A percentile compares a stretch with the other conserved stretches of the same genome.
These are phyloP conservation scores for Phaseolus coccineus DNA, from an alignment of 331 rosid species.

Conservation along the genomic window DNA sequence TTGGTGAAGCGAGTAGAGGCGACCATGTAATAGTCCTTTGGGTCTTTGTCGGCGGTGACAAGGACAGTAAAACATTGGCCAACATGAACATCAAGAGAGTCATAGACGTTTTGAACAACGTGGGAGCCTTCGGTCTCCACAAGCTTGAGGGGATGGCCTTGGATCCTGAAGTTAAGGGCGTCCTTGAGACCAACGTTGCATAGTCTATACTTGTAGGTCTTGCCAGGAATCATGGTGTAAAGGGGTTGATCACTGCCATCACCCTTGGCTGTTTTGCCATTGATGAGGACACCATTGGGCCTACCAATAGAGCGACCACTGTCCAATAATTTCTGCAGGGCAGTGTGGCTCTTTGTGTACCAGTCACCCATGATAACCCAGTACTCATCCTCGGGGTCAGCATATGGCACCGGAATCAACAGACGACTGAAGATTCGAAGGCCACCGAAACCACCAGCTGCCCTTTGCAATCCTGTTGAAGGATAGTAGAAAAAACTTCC, in stretches of 20 bases:
- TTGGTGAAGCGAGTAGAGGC: constrained; percentile 79
- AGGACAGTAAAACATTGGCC: constrained; percentile 74
- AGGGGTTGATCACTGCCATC: constrained; percentile 63
- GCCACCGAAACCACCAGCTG: constrained; percentile 75
- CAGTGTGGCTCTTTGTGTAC: constrained; percentile 62
- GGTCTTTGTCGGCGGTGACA: constrained; percentile 55
- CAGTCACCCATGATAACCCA: constrained; percentile 74
- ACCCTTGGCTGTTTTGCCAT: constrained; percentile 64
- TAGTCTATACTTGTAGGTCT: constrained; percentile 70
- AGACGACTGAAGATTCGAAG: constrained; percentile 65
- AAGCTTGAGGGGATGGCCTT: constrained; percentile 47
- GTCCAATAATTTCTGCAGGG: constrained; percentile 54
- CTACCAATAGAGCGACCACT: constrained; percentile 62
- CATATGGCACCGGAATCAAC: constrained; percentile 77
- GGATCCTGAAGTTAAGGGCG: constrained; percentile 70
- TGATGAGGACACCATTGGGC: constrained; percentile 58
- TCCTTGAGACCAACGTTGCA: constrained; percentile 69
- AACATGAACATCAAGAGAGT: constrained; percentile 76
- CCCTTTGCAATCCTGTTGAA: constrained; percentile 57
- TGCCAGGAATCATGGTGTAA: constrained; percentile 66
- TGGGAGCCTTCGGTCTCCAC: constrained; percentile 82
- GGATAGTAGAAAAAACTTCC: constrained; percentile 78
- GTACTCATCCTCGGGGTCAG: constrained; percentile 70
- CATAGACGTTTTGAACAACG: constrained; percentile 62
- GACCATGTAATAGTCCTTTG: constrained; percentile 65